phyloP scores from a whole-genome alignment of 2,329 filamentous ascomycete genomes.

The Orbilia quercus region DNA sequence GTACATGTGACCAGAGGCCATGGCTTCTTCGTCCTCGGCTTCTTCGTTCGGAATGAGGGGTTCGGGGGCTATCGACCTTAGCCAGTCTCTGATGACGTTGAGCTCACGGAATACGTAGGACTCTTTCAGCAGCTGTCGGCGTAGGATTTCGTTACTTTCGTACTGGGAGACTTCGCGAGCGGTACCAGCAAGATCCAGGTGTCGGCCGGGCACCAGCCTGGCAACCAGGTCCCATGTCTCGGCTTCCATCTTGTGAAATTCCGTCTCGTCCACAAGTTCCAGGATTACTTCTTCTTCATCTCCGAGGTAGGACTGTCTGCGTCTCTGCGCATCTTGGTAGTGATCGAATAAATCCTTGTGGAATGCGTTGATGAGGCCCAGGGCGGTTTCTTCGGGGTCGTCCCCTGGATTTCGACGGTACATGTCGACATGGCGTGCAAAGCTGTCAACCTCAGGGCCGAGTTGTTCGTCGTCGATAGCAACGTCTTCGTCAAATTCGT shows the following conservation, averaged over 20 bases:
- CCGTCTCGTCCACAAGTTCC: slow-evolving; percentile 65
- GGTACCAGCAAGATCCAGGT: slow-evolving; percentile 61
- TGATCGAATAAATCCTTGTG: slow-evolving; percentile 55
- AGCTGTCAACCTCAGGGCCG: slow-evolving; percentile 57
- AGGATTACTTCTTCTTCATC: slow-evolving; percentile 40
- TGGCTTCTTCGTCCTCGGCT: slow-evolving; percentile 81
- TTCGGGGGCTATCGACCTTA: slow-evolving; percentile 78
- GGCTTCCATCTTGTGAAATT: slow-evolving; percentile 81
- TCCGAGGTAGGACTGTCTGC: slow-evolving; percentile 26
- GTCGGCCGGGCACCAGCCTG: slow-evolving; percentile 74
- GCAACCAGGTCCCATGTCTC: slow-evolving; percentile 91
- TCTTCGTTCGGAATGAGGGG: slow-evolving; percentile 78
- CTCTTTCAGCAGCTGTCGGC: slow-evolving; percentile 78
- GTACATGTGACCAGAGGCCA: slow-evolving; percentile 90
- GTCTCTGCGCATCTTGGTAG: slow-evolving; percentile 27
- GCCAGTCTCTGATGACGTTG: slow-evolving; percentile 82
- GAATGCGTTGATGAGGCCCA: slow-evolving; percentile 59
- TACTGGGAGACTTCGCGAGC: slow-evolving; percentile 59
- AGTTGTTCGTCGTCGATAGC: slow-evolving; percentile 69
- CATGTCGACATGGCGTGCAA: slow-evolving; percentile 57
- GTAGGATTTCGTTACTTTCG: slow-evolving; percentile 65
- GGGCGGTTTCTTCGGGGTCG: slow-evolving; percentile 57
- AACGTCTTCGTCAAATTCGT: slow-evolving; percentile 64
- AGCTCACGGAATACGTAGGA: slow-evolving; percentile 81
- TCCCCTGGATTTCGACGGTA: slow-evolving; percentile 59